Base-by-base conservation (phyloP, 192 early-diverging fungal species). In the Linnemannia schmuckeri region DNA sequence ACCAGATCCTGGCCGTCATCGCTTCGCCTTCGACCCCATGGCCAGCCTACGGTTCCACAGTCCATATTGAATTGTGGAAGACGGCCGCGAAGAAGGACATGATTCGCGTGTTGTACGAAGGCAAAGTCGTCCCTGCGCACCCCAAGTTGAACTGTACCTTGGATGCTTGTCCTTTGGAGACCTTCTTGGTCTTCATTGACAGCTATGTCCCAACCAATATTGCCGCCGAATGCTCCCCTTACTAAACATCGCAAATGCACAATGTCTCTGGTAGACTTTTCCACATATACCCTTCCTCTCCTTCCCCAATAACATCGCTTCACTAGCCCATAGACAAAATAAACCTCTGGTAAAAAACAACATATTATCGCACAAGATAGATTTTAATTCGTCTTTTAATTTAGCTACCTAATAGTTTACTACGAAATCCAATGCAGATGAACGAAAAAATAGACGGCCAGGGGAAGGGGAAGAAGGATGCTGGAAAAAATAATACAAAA, bases 21-120 rank as follows among this genome's bases (percentile, higher is more conserved):
- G 85, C 77, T 0, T 82, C 85, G 1, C 78, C 80, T 15, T 69
- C 90, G 74, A 89, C 80, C 57, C 70, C 88, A 30, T 93, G 92
- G 92, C 92, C 92, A 10, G 89, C 92, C 7, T 93, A 92, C 63
- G 91, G 87, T 22, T 91, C 91, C 5, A 88, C 91, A 38, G 54
- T 93, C 6, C 44, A 90, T 6, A 82, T 93, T 76, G 92, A 93
- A 78, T 74, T 89, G 35, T 93, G 92, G 92, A 88, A 81, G 72
- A 88, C 87, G 72, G 42, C 49, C 9, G 57, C 69, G 40, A 79
- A 89, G 27, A 81, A 88, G 38, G 63, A 61, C 18, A 49, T 93
- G 63, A 81, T 93, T 20, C 89, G 92, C 12, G 91, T 92, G 17
- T 75, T 93, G 18, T 92, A 92, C 84, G 92, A 93, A 55, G 92